A percentile compares a stretch with the other conserved stretches of the same genome.
Conservation (phyloP, 2,329 filamentous ascomycete genomes). For the Plenodomus tracheiphilus region DNA sequence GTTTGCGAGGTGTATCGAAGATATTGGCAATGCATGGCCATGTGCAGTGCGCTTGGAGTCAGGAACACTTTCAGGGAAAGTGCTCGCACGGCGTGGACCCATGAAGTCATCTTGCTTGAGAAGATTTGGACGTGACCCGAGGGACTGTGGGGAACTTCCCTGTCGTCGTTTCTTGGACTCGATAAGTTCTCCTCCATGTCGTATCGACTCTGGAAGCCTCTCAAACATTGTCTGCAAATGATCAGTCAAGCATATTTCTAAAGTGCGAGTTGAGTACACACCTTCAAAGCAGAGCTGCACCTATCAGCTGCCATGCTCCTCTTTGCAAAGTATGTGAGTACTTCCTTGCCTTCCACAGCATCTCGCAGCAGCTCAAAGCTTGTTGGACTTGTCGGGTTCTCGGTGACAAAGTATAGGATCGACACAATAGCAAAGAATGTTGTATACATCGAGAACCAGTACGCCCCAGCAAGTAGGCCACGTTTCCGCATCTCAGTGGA, state of each 20-base stretch:
- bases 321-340: slow-evolving; percentile 76
- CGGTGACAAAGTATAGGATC: slow-evolving; percentile 76
- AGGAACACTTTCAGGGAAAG: slow-evolving; percentile 41
- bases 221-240: slow-evolving; percentile 73
- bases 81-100: slow-evolving; percentile 37
- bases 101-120: slow-evolving; percentile 28
- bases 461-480: slow-evolving; percentile 75
- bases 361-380: slow-evolving; percentile 82
- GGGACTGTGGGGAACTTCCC: slow-evolving; percentile 39
- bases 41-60: slow-evolving; percentile 31
- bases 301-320: slow-evolving; percentile 88
- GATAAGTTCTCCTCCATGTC: slow-evolving; percentile 42
- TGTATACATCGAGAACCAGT: slow-evolving; percentile 86
- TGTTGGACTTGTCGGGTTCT: slow-evolving; percentile 75
- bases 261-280: slow-evolving; percentile 49
- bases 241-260: slow-evolving; percentile 11
- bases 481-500: slow-evolving; percentile 76
- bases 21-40: slow-evolving; percentile 30
- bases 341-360: slow-evolving; percentile 80
- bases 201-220: slow-evolving; percentile 74
- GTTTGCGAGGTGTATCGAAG: slow-evolving; percentile 32
- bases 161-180: slow-evolving; percentile 45
- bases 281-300: slow-evolving; percentile 76
- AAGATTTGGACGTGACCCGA: slow-evolving; percentile 28
- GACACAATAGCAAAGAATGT: slow-evolving; percentile 82